Evolutionary conservation across 2,329 filamentous ascomycete genomes (phyloP).

Genomic region (Paraphaeosphaeria minitans): DNA sequence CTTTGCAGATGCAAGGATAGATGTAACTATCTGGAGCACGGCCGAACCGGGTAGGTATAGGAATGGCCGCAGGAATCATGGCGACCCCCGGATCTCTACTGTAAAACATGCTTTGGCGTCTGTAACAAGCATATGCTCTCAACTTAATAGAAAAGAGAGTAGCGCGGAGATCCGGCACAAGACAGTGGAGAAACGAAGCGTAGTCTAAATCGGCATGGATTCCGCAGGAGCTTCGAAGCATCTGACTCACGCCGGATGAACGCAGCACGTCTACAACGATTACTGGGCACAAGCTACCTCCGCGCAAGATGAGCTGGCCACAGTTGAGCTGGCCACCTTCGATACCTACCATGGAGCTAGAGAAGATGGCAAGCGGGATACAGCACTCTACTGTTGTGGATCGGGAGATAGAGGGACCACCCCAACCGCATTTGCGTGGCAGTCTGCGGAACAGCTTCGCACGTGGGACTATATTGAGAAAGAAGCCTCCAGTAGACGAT

Average conservation of each 20-base stretch:
- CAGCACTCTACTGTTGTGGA: conserved; percentile 26
- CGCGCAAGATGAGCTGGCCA: conserved; percentile 3
- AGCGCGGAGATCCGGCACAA: not conserved
- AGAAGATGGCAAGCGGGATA: conserved; percentile 11
- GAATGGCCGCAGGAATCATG: conserved; percentile 54
- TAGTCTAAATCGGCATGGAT: conserved; percentile 24
- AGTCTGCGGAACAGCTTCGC: conserved; percentile 31
- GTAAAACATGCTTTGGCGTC: conserved; percentile 31
- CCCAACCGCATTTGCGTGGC: conserved; percentile 25
- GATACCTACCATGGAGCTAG: not conserved
- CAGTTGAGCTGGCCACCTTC: not conserved
- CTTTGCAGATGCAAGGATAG: conserved; percentile 45
- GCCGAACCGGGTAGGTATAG: conserved; percentile 42
- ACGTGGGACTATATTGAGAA: conserved; percentile 23
- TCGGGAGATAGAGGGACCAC: conserved; percentile 24
- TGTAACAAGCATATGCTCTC: conserved; percentile 27
- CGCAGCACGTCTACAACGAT: conserved; percentile 15
- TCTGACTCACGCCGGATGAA: conserved; percentile 12
- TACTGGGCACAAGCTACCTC: conserved; percentile 5
- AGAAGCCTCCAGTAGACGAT: conserved; percentile 6
- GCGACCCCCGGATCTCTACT: conserved; percentile 58
- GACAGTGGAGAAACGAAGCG: conserved; percentile 4
- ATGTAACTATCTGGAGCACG: conserved; percentile 49
- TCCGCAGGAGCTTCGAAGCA: conserved; percentile 19
- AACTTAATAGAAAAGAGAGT: conserved; percentile 6